A percentile compares a stretch with the other conserved stretches of the same genome.
Conservation (phyloP, 805 yeast genomes). For the Pichia thaimueangensis region DNA sequence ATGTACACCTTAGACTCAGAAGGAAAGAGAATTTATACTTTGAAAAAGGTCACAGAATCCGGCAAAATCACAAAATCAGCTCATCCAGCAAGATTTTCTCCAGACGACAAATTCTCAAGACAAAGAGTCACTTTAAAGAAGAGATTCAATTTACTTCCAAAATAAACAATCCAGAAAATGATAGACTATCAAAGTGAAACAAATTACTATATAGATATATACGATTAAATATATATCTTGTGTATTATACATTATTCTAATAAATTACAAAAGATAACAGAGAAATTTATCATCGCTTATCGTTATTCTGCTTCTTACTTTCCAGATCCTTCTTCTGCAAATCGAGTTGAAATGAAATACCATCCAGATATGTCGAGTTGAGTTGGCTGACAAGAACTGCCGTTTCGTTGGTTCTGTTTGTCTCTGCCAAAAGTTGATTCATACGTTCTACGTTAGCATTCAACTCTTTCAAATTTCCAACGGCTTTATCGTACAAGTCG, state of each 20-base stretch:
- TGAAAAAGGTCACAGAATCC: conserved; percentile 67
- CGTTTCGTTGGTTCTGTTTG: conserved; percentile 61
- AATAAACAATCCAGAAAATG: too few species aligned
- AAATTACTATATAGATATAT: not conserved
- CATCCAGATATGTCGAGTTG: conserved; percentile 3
- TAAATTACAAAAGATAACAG: not conserved
- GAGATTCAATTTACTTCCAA: conserved; percentile 83
- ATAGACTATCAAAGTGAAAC: too few species aligned
- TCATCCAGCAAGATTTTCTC: conserved; percentile 99
- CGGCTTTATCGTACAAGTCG: conserved; percentile 68
- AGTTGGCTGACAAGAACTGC: conserved; percentile 66
- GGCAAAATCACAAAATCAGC: conserved; percentile 98
- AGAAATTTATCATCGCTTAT: not conserved
- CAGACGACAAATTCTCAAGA: conserved; percentile 98
- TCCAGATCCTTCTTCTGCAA: conserved; percentile 3
- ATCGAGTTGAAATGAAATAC: conserved; percentile 9
- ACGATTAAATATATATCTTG: not conserved
- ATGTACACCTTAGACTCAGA: conserved; percentile 95
- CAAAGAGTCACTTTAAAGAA: conserved; percentile 98
- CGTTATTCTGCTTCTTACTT: not conserved
- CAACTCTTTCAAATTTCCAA: conserved; percentile 66
- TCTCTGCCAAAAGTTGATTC: conserved; percentile 54
- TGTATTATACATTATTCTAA: not conserved
- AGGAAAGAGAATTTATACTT: conserved; percentile 93
- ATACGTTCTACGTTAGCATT: conserved; percentile 64